phyloP scores from a whole-genome alignment of 2,329 filamentous ascomycete genomes.

The Neopestalotiopsis sp. region DNA sequence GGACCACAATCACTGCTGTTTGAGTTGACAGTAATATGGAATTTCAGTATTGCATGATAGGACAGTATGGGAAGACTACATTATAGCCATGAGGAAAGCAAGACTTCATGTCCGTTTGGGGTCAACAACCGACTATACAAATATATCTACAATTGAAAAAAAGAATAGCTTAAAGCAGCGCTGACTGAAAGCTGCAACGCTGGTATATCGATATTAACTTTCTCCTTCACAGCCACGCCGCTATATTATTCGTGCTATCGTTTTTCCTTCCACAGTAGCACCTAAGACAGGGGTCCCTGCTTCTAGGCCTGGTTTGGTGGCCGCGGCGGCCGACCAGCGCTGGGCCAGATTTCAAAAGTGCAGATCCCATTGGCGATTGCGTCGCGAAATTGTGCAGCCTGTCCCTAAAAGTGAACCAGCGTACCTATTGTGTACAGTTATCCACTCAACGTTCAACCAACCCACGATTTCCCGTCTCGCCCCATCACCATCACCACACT shows the following conservation, averaged over 20 bases:
- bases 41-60: too few species aligned
- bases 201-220: not conserved
- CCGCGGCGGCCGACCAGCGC: not conserved
- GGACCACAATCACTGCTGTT: too few species aligned
- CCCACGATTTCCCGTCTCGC: not conserved
- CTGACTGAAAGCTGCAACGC: not conserved
- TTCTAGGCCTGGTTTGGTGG: not conserved
- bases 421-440: not conserved
- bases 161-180: not conserved
- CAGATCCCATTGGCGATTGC: conserved; percentile 18
- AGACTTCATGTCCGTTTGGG: too few species aligned
- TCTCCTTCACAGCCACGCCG: conserved; percentile 1
- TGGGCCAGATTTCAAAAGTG: conserved; percentile 20
- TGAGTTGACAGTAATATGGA: too few species aligned
- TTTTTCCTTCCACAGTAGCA: not conserved
- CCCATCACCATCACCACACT: conserved; percentile 4
- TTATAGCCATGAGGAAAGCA: too few species aligned
- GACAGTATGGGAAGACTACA: too few species aligned
- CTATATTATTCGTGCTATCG: not conserved
- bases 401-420: too few species aligned
- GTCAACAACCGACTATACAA: too few species aligned
- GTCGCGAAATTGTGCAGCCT: conserved; percentile 15
- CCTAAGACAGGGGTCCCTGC: not conserved
- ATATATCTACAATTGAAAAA: not conserved
- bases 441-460: not conserved